phyloP scores from a whole-genome alignment of 2,329 filamentous ascomycete genomes.

The Hypocrella siamensis region DNA sequence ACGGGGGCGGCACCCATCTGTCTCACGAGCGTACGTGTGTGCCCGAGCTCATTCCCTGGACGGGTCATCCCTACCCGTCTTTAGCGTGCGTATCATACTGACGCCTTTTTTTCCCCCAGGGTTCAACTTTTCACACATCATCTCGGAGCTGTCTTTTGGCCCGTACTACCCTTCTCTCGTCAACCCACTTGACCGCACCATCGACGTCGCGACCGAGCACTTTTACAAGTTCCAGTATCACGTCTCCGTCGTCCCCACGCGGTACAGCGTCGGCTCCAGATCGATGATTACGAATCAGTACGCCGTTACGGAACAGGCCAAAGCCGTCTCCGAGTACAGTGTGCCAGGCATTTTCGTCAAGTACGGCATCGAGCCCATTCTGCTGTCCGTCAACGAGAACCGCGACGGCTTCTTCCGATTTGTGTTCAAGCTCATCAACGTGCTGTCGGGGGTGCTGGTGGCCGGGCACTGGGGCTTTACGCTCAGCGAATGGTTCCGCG shows the following conservation, averaged over 20 bases:
- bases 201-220: slow-evolving; percentile 56
- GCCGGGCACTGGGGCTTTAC: slow-evolving; percentile 90
- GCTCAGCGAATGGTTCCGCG: slow-evolving; percentile 57
- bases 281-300: slow-evolving; percentile 93
- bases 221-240: slow-evolving; percentile 99
- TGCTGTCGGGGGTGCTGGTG: slow-evolving; percentile 79
- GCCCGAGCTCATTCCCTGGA: neutral
- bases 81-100: neutral
- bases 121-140: slow-evolving; percentile 96
- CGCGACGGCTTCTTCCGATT: slow-evolving; percentile 61
- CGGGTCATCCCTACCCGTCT: neutral
- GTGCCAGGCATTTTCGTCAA: slow-evolving; percentile 95
- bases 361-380: slow-evolving; percentile 94
- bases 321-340: slow-evolving; percentile 47
- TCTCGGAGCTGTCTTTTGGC: slow-evolving; percentile 92
- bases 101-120: slow-evolving; percentile 26
- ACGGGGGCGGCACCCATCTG: slow-evolving; percentile 60
- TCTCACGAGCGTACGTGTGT: slow-evolving; percentile 60
- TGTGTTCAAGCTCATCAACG: slow-evolving; percentile 73
- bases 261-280: slow-evolving; percentile 58
- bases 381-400: slow-evolving; percentile 71
- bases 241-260: slow-evolving; percentile 82
- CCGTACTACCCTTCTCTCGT: slow-evolving; percentile 88
- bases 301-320: slow-evolving; percentile 81
- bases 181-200: slow-evolving; percentile 87